phyloP scores from a whole-genome alignment of 805 yeast genomes.

The Sugiyamaella boreocaroliniensis region DNA sequence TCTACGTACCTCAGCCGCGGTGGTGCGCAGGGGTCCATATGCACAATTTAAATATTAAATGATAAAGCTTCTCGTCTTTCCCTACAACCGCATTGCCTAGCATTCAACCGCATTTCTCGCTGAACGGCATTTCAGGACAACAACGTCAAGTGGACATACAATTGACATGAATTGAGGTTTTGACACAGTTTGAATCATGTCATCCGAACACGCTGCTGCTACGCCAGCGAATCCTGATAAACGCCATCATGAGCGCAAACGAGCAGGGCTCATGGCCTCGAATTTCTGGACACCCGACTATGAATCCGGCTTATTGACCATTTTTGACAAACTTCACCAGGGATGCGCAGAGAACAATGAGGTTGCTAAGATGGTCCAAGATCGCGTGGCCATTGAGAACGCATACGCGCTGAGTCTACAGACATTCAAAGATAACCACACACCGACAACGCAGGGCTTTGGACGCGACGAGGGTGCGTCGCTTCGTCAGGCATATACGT shows the following conservation, averaged over 20 bases:
- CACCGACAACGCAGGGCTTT: constrained; percentile 34
- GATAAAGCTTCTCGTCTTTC: too few relatives aligned
- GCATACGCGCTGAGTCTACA: constrained; percentile 52
- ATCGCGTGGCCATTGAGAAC: constrained; percentile 62
- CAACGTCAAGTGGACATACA: too few relatives aligned
- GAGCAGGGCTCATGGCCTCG: background rate
- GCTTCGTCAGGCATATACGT: constrained; percentile 49
- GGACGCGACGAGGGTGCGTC: constrained; percentile 53
- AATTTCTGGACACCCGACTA: constrained; percentile 33
- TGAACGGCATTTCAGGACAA: too few relatives aligned
- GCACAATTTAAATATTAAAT: too few relatives aligned
- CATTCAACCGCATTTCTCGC: too few relatives aligned
- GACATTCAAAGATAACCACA: constrained; percentile 34
- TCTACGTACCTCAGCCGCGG: too few relatives aligned
- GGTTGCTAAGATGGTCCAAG: constrained; percentile 51
- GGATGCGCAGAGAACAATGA: constrained; percentile 68
- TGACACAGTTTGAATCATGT: too few relatives aligned
- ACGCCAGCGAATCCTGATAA: too few relatives aligned
- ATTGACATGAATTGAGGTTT: too few relatives aligned
- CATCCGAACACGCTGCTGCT: too few relatives aligned
- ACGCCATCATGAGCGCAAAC: background rate
- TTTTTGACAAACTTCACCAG: constrained; percentile 31
- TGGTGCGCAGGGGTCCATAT: too few relatives aligned
- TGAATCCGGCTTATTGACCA: constrained; percentile 29
- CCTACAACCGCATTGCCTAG: too few relatives aligned